phyloP scores from a whole-genome alignment of 352 stramenopile species.

The Plasmopara viticola region DNA sequence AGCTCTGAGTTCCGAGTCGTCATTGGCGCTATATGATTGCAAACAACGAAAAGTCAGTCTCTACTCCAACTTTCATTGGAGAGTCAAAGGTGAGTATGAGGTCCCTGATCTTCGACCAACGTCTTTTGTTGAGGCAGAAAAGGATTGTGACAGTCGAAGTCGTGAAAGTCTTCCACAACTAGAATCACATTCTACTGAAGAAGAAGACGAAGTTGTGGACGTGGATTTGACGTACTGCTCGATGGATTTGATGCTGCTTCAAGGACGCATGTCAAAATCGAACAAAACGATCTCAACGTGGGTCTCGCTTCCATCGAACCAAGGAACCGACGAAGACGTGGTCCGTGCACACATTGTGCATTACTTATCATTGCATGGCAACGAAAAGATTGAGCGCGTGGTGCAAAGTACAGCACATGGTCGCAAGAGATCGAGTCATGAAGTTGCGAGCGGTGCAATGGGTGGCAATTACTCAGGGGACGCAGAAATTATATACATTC shows the following conservation, averaged over 20 bases:
- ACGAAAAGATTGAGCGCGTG: constrained; percentile 67
- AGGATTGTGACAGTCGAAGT: constrained; percentile 7
- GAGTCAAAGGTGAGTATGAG: constrained; percentile 54
- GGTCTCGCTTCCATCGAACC: constrained; percentile 73
- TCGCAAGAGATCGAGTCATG: constrained; percentile 2
- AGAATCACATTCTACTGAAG: constrained; percentile 7
- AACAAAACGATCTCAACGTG: constrained; percentile 56
- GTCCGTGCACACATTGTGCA: constrained; percentile 74
- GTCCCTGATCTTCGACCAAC: constrained; percentile 43
- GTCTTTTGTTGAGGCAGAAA: constrained; percentile 3
- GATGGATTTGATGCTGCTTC: constrained; percentile 76
- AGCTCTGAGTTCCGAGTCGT: constrained; percentile 59
- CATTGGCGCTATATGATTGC: constrained; percentile 63
- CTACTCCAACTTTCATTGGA: constrained; percentile 82
- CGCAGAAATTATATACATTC: constrained; percentile 69
- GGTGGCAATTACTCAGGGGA: constrained; percentile 23
- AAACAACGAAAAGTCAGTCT: constrained; percentile 41
- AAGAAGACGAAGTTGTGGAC: constrained; percentile 31
- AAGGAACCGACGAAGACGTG: constrained; percentile 41
- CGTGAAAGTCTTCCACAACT: constrained; percentile 9
- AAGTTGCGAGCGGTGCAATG: constrained; percentile 7
- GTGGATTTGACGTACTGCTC: constrained; percentile 76
- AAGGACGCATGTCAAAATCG: constrained; percentile 34
- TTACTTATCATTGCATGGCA: constrained; percentile 63
- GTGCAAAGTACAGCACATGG: constrained; percentile 50